These are phyloP conservation scores for Debaryomyces castellii DNA, from an alignment of 805 yeast species.

Conservation along the genomic window DNA sequence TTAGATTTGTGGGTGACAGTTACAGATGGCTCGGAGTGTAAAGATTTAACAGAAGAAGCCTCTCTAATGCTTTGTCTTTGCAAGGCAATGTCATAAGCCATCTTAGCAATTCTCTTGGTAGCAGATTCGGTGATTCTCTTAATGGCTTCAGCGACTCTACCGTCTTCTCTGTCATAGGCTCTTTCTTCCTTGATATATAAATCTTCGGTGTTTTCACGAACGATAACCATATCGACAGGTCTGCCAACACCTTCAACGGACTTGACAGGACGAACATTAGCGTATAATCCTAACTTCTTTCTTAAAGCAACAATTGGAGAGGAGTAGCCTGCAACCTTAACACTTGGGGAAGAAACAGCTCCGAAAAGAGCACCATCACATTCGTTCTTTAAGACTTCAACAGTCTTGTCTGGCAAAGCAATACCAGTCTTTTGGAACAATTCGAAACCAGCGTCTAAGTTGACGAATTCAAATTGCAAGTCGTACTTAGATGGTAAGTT, in stretches of 20 bases:
- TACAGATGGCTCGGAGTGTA: slow-evolving; percentile 56
- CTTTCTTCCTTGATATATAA: slow-evolving; percentile 92
- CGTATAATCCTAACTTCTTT: slow-evolving; percentile 90
- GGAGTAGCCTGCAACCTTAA: slow-evolving; percentile 93
- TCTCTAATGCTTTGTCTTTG: slow-evolving; percentile 83
- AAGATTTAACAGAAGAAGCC: slow-evolving; percentile 34
- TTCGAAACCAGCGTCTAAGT: slow-evolving; percentile 93
- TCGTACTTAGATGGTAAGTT: slow-evolving; percentile 75
- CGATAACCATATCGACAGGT: slow-evolving; percentile 96
- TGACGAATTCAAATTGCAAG: slow-evolving; percentile 79
- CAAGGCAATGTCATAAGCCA: slow-evolving; percentile 89
- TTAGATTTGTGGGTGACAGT: slow-evolving; percentile 97
- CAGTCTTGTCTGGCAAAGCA: slow-evolving; percentile 93
- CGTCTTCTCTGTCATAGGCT: slow-evolving; percentile 70
- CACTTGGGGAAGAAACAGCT: slow-evolving; percentile 93
- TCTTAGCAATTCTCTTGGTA: slow-evolving; percentile 78
- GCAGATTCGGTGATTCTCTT: slow-evolving; percentile 93
- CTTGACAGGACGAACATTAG: slow-evolving; percentile 97
- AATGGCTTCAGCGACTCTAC: slow-evolving; percentile 95
- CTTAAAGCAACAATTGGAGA: slow-evolving; percentile 99
- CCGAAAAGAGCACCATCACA: slow-evolving; percentile 99
- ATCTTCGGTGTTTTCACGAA: slow-evolving; percentile 98
- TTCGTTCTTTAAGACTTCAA: slow-evolving; percentile 66
- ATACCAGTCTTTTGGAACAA: slow-evolving; percentile 92
- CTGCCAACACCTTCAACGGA: slow-evolving; percentile 82